These are phyloP conservation scores for Cladosporium phlei DNA, from an alignment of 2,329 filamentous ascomycete species.

Conservation along the genomic window DNA sequence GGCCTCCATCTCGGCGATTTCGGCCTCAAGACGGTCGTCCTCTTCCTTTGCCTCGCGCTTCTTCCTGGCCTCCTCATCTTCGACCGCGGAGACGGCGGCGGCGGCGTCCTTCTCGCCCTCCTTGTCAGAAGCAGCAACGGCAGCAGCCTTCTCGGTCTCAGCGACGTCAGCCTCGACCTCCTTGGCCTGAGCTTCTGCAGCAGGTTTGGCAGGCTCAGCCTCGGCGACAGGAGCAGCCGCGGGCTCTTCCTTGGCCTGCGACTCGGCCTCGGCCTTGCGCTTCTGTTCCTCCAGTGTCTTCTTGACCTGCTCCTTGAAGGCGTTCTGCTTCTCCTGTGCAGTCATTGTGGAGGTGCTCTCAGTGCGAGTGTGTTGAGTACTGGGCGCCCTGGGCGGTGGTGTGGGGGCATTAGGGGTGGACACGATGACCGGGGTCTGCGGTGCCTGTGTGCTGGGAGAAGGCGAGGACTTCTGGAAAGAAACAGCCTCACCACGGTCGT, in stretches of 20 bases:
- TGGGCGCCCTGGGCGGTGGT: slow-evolving; percentile 67
- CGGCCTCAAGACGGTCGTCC: slow-evolving; percentile 47
- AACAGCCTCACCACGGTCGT: slow-evolving; percentile 71
- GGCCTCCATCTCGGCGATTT: slow-evolving; percentile 60
- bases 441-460: slow-evolving; percentile 51
- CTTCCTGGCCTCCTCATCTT: slow-evolving; percentile 28
- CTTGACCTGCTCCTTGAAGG: slow-evolving; percentile 66
- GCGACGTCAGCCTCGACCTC: slow-evolving; percentile 15
- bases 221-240: slow-evolving; percentile 17
- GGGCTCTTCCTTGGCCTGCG: slow-evolving; percentile 52
- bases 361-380: slow-evolving; percentile 61
- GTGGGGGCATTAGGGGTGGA: slow-evolving; percentile 70
- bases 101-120: slow-evolving; percentile 26
- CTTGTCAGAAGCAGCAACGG: slow-evolving; percentile 26
- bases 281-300: slow-evolving; percentile 40
- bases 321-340: slow-evolving; percentile 62
- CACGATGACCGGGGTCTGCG: slow-evolving; percentile 60
- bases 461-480: slow-evolving; percentile 56
- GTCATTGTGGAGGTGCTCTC: slow-evolving; percentile 72
- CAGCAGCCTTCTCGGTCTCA: slow-evolving; percentile 27
- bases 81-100: slow-evolving; percentile 18
- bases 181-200: slow-evolving; percentile 34
- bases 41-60: slow-evolving; percentile 34
- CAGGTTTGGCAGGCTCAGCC: slow-evolving; percentile 33
- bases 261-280: slow-evolving; percentile 36